Base-by-base conservation (phyloP, 805 yeast species). In the Kodamaea lidongshanica region DNA sequence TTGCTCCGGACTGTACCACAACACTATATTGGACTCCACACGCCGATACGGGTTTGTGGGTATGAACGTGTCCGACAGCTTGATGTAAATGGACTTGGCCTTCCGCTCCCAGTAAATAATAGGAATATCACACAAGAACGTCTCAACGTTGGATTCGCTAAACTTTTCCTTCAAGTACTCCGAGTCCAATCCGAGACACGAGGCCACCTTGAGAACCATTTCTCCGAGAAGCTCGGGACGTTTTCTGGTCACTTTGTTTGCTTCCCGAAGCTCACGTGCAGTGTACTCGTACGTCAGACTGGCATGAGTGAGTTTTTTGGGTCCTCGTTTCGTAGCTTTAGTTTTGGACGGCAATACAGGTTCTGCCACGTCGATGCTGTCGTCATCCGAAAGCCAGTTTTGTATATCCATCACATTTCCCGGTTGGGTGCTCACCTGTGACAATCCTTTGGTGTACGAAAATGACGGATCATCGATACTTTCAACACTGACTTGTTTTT, bases 61-160 rank as follows among this genome's bases (percentile, higher is more conserved):
- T 7, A 72, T 61, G 40, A 76, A 80, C 0, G 68, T 43, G 35
- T 76, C 82, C 16, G 59, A 57, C 2, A 46, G 46, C 7, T 54
- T 39, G 42, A 74, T 70, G 49, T 77, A 80, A 1, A 45, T 46
- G 0, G 81, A 69, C 12, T 52, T 58, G 4, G 68, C 61, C 11
- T 54, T 55, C 23, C 88, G 54, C 28, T 65, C 58, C 72, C 82
- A 79, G 27, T 54, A 50, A 2, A 79, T 63, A 3, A 67, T 32
- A 0, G 80, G 80, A 2, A 59, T 32, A 10, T 51, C 48, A 14
- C 46, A 39, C 24, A 39, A 34, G 14, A 37, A 46, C 17, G 41
- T 49, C 30, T 52, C 39, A 27, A 52, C 35, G 18, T 46, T 23
- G 27, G 67, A 41, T n/a, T n/a, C n/a, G n/a, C n/a, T n/a, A 23